A percentile compares a stretch with the other conserved stretches of the same genome.
phyloP scores from a whole-genome alignment of 1,139 yeast species.

The Yamadazyma oceani region DNA sequence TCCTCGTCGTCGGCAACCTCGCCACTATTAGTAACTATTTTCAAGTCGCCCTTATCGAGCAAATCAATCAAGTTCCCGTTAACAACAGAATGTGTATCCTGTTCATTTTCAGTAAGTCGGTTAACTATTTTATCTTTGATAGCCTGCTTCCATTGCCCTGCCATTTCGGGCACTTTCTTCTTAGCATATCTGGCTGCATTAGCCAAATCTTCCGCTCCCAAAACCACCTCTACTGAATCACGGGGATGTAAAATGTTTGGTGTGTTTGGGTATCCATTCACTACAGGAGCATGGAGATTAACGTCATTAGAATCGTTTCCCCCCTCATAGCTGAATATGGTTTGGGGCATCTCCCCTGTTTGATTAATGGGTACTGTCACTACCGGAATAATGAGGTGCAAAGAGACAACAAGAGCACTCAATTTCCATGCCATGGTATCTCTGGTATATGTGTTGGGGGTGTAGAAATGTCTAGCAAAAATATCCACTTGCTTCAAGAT shows the following conservation, averaged over 20 bases:
- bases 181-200: slow-evolving; percentile 23
- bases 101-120: slow-evolving; percentile 5
- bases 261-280: slow-evolving; percentile 5
- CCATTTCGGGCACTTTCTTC: slow-evolving; percentile 23
- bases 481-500: too few relatives aligned
- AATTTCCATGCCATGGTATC: too few relatives aligned
- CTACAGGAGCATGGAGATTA: background rate
- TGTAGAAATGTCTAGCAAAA: too few relatives aligned
- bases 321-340: background rate
- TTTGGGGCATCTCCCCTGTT: background rate
- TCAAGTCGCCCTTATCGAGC: slow-evolving; percentile 8
- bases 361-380: background rate
- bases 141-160: slow-evolving; percentile 28
- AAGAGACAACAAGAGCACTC: background rate
- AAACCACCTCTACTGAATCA: slow-evolving; percentile 23
- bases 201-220: slow-evolving; percentile 26
- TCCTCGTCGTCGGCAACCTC: too few relatives aligned
- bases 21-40: slow-evolving; percentile 1
- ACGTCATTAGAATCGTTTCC: background rate
- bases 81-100: background rate
- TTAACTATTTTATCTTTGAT: slow-evolving; percentile 31
- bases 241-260: slow-evolving; percentile 1
- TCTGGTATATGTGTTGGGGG: too few relatives aligned
- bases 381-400: background rate
- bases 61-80: slow-evolving; percentile 7